Percentiles rank a stretch among this genome's conserved stretches.
phyloP scores from a whole-genome alignment of 164 flowering plant species.

The Brasenia schreberi region DNA sequence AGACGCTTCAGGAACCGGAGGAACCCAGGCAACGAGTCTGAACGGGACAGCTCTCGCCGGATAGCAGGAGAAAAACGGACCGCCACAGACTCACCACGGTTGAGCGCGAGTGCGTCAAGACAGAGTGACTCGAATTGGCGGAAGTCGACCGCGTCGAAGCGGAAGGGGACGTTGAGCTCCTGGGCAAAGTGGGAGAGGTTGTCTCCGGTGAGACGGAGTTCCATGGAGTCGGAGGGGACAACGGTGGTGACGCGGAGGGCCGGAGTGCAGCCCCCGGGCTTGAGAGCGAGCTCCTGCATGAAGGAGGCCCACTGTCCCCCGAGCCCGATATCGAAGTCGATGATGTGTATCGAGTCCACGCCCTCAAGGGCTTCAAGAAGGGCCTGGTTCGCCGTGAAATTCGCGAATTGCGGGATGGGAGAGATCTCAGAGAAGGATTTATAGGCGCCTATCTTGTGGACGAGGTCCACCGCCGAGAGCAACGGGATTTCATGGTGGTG shows the following conservation, averaged over 20 bases:
- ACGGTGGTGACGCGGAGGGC: slow-evolving; percentile 57
- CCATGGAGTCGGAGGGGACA: slow-evolving; percentile 45
- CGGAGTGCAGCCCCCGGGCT: slow-evolving; percentile 19
- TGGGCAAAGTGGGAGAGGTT: slow-evolving; percentile 60
- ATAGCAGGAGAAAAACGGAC: slow-evolving; percentile 45
- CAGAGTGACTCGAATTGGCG: slow-evolving; percentile 36
- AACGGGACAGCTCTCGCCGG: slow-evolving; percentile 30
- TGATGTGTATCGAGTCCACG: slow-evolving; percentile 34
- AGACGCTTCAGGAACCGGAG: slow-evolving; percentile 38
- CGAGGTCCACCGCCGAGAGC: slow-evolving; percentile 32
- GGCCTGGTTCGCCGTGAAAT: slow-evolving; percentile 81
- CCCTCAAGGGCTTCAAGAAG: slow-evolving; percentile 66
- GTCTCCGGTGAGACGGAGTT: slow-evolving; percentile 41
- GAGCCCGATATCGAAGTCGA: slow-evolving; percentile 84
- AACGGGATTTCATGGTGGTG: slow-evolving; percentile 20
- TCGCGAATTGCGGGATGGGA: slow-evolving; percentile 68
- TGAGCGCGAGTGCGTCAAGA: slow-evolving; percentile 41
- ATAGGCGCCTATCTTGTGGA: slow-evolving; percentile 53
- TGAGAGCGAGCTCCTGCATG: slow-evolving; percentile 57
- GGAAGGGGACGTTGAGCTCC: slow-evolving; percentile 44
- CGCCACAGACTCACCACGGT: slow-evolving; percentile 46
- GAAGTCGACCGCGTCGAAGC: slow-evolving; percentile 40
- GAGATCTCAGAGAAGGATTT: slow-evolving; percentile 55
- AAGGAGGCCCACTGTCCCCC: slow-evolving; percentile 87
- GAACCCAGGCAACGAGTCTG: slow-evolving; percentile 21